A percentile compares a stretch with the other conserved stretches of the same genome.
These are phyloP conservation scores for Dipteronia sinensis DNA, from an alignment of 345 rosid genomes.

Conservation along the genomic window DNA sequence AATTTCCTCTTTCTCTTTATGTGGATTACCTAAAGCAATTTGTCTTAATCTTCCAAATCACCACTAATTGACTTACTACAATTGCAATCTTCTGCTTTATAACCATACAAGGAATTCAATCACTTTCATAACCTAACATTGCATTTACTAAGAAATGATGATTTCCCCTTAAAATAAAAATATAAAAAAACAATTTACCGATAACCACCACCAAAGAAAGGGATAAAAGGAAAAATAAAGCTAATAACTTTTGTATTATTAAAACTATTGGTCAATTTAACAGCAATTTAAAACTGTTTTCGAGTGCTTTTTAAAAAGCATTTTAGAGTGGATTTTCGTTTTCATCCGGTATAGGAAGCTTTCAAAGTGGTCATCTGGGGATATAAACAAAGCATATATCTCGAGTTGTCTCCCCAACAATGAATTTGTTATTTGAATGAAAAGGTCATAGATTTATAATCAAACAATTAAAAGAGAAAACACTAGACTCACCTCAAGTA, in stretches of 20 bases:
- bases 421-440: neutral
- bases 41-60: neutral
- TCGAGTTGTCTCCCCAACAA: neutral
- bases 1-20: neutral
- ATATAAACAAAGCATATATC: neutral
- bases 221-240: slow-evolving; percentile 5
- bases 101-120: neutral
- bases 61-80: neutral
- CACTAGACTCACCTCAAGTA: slow-evolving; percentile 59
- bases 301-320: neutral
- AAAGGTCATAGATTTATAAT: neutral
- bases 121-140: slow-evolving; percentile 9
- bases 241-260: neutral
- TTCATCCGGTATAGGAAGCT: neutral
- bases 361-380: neutral
- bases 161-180: neutral
- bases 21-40: neutral
- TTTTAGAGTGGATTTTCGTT: neutral
- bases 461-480: neutral
- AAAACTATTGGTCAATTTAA: neutral
- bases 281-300: neutral
- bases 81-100: neutral
- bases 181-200: neutral
- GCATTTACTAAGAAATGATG: neutral
- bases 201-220: slow-evolving; percentile 5